Evolutionary conservation across 352 stramenopile species (phyloP), one percentile per base, ranked within the genome.

Genomic region (Pythium guiyangense): DNA sequence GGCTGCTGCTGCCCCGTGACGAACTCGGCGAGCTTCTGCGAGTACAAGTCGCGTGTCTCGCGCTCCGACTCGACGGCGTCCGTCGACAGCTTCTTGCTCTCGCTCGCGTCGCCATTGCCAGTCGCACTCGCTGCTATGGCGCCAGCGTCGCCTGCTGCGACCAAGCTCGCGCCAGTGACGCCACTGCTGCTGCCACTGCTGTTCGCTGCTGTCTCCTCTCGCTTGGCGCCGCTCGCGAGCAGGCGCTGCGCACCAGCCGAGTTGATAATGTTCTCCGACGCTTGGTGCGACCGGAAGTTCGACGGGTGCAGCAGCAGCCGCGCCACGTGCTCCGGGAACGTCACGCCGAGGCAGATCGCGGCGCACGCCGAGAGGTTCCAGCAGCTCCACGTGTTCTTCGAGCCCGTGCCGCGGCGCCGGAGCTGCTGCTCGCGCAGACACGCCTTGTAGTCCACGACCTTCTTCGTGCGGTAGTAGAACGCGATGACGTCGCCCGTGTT

Each of bases 391-490:
- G 86, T 94, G 54, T 92, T 93, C 62, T 96, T 96, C 15, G 85
- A 90, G 25, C 84, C 78, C 18, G 82, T 74, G 26, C 87, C 88
- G 43, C 87, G 84, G 5, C 89, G 77, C 34, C 86, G 73, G 31
- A 96, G 69, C 59, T 96, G 86, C 54, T 96, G 88, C 60, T 97
- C 87, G 27, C 92, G 84, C 17, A 97, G 66, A 37, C 98, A 55
- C 4, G 83, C 84, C 60, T 99, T 99, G 72, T 98, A 99, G 51
- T 98, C 91, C 27, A 99, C 83, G 15, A 92, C 91, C 62, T 98
- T 98, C 68, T 99, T 99, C 1, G 92, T 97, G 61, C 97, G 81
- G 63, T 99, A 99, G 72, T 99, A 99, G 51, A 99, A 99, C 39
- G 79, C 71, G 57, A 99, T 93, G 43, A 97, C 97, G 70, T 99